Conservation (phyloP, 176 grass and related monocot species). For the Elymus sibiricus region DNA sequence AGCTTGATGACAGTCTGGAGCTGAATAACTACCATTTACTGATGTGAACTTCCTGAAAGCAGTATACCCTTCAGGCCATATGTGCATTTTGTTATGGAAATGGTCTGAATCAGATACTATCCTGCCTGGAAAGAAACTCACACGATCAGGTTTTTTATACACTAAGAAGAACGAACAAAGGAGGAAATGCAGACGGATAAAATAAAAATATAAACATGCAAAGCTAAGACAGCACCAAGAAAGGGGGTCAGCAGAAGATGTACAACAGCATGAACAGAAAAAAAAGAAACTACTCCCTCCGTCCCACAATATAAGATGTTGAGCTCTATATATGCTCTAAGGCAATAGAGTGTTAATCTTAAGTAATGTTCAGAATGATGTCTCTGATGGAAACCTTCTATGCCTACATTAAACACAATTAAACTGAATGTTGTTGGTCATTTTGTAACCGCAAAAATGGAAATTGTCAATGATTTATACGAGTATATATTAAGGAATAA, state of each 20-base stretch:
- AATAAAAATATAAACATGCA: background rate
- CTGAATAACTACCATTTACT: conserved; percentile 51
- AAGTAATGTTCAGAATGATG: conserved; percentile 12
- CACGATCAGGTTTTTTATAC: background rate
- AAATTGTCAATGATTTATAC: background rate
- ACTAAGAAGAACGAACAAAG: background rate
- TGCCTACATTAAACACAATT: conserved; percentile 5
- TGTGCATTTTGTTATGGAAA: conserved; percentile 97
- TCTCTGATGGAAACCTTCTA: background rate
- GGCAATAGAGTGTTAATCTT: background rate
- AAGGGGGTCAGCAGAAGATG: background rate
- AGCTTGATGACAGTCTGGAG: background rate
- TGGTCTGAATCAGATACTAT: conserved; percentile 86
- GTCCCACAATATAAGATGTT: too few species aligned
- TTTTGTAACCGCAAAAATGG: background rate
- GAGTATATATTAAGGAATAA: background rate
- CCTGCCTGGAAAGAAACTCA: conserved; percentile 64
- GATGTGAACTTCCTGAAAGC: conserved; percentile 87
- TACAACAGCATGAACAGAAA: background rate
- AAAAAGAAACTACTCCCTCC: background rate
- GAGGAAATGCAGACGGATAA: conserved; percentile 7
- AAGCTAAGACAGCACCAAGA: conserved; percentile 15
- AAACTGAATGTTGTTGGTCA: background rate
- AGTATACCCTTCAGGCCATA: conserved; percentile 99
- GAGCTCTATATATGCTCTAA: background rate